These are phyloP conservation scores for Entamoeba invadens DNA, from an alignment of 208 protist species.

Conservation along the genomic window DNA sequence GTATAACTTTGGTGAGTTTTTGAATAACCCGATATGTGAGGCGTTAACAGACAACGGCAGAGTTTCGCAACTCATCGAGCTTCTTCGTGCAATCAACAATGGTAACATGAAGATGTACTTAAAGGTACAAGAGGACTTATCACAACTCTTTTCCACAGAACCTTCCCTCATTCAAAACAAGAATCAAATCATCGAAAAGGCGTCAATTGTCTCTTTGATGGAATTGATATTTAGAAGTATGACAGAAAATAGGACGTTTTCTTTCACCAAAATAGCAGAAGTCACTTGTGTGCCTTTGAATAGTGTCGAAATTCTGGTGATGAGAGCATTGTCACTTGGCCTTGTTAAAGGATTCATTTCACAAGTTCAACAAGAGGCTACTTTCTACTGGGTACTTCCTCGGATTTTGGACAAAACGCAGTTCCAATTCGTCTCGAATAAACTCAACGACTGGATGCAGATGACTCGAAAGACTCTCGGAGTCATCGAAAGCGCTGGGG, in stretches of 20 bases:
- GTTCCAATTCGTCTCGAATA: not conserved
- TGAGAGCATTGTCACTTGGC: not conserved
- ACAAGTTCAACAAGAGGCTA: not conserved
- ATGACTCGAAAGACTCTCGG: not conserved
- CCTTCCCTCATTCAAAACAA: not conserved
- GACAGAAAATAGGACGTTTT: not conserved
- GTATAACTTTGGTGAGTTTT: not conserved
- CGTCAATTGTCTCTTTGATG: not conserved
- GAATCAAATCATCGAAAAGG: not conserved
- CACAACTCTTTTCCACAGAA: not conserved
- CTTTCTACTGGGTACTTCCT: not conserved
- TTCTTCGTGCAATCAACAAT: not conserved
- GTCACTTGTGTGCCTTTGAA: not conserved
- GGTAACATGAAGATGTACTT: not conserved
- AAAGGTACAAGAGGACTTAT: not conserved
- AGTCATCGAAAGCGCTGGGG: not conserved
- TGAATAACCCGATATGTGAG: not conserved
- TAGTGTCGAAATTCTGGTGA: not conserved
- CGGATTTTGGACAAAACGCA: not conserved
- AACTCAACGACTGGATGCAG: not conserved
- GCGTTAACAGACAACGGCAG: not conserved
- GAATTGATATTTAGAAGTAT: not conserved
- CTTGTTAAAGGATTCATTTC: constrained; percentile 3
- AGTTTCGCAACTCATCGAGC: not conserved
- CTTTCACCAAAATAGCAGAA: not conserved